These are phyloP conservation scores for Sordariomycetes sp. DNA, from an alignment of 2,329 filamentous ascomycete genomes.

Conservation along the genomic window DNA sequence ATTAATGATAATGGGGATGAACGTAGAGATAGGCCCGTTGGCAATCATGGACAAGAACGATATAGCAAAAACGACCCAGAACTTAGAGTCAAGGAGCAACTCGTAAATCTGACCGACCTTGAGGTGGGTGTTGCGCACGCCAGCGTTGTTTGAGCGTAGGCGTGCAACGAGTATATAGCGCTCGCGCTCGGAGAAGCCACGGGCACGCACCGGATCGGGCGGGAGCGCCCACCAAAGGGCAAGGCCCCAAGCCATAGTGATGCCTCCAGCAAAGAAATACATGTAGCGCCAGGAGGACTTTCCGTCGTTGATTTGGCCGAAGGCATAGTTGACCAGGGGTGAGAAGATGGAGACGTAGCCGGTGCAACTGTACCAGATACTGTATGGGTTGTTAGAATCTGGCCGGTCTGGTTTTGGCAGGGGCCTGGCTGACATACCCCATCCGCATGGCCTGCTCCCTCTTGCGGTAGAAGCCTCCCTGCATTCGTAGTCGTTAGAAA, in stretches of 20 bases:
- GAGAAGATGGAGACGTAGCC: constrained; percentile 13
- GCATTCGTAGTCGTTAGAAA: neutral
- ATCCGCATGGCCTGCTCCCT: constrained; percentile 6
- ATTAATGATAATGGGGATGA: constrained; percentile 32
- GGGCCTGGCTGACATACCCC: neutral
- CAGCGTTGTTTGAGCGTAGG: constrained; percentile 32
- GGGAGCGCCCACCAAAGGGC: constrained; percentile 8
- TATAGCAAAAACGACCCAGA: constrained; percentile 46
- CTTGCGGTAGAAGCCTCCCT: constrained; percentile 4
- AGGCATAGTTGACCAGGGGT: constrained; percentile 19
- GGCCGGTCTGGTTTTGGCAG: neutral
- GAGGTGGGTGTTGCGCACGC: constrained; percentile 34
- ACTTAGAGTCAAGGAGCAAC: constrained; percentile 46
- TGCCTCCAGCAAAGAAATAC: constrained; percentile 11
- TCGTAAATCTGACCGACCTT: constrained; percentile 40
- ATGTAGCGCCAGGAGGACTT: constrained; percentile 12
- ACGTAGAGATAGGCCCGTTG: constrained; percentile 32
- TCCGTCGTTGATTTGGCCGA: constrained; percentile 18
- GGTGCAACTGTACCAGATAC: constrained; percentile 7
- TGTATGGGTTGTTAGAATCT: neutral
- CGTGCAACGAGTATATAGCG: constrained; percentile 44
- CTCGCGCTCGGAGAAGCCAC: constrained; percentile 9
- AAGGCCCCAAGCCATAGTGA: constrained; percentile 10
- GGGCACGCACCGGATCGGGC: constrained; percentile 7
- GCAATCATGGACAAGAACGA: constrained; percentile 30